Evolutionary conservation across 2,329 filamentous ascomycete genomes (phyloP).

Genomic region (Pseudopyricularia cyperi): DNA sequence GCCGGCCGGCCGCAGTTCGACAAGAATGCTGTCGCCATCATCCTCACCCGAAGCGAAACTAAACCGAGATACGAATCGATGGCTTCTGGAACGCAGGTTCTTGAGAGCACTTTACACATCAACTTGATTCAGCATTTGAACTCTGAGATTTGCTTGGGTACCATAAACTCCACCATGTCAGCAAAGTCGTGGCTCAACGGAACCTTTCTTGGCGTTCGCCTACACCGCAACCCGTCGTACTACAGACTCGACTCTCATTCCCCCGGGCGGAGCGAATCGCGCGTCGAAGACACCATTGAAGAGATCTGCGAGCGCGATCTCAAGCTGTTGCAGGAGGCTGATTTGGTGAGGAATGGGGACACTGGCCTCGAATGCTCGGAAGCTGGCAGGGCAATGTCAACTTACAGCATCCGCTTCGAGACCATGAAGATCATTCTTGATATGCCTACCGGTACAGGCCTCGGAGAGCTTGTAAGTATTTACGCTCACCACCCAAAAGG

Average conservation of each 20-base stretch:
- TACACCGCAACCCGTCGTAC: slow-evolving; percentile 55
- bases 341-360: slow-evolving; percentile 30
- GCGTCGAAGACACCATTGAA: slow-evolving; percentile 40
- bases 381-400: slow-evolving; percentile 69
- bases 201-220: slow-evolving; percentile 66
- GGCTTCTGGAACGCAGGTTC: slow-evolving; percentile 55
- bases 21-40: slow-evolving; percentile 60
- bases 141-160: slow-evolving; percentile 67
- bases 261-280: slow-evolving; percentile 34
- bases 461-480: slow-evolving; percentile 53
- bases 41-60: slow-evolving; percentile 60
- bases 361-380: slow-evolving; percentile 39
- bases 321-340: slow-evolving; percentile 43
- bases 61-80: slow-evolving; percentile 57
- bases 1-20: slow-evolving; percentile 79
- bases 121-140: slow-evolving; percentile 77
- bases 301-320: slow-evolving; percentile 61
- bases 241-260: slow-evolving; percentile 38
- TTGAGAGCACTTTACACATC: slow-evolving; percentile 68
- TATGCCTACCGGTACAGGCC: slow-evolving; percentile 44
- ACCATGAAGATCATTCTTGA: slow-evolving; percentile 63
- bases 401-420: slow-evolving; percentile 66
- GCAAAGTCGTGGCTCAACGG: slow-evolving; percentile 64
- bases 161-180: slow-evolving; percentile 48
- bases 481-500: background rate